A percentile compares a stretch with the other conserved stretches of the same genome.
phyloP scores from a whole-genome alignment of 129 eudicot species.

The carrot (Daucus carota) region DH1_v3.0 NC_030386.2:23609501-23610000 shows the following conservation, averaged over 20 bases:
- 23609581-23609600: slow-evolving; percentile 25
- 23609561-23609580: slow-evolving; percentile 16
- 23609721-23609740: too few species aligned
- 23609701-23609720: too few species aligned
- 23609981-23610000: slow-evolving; percentile 49
- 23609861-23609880: slow-evolving; percentile 34
- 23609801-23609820: not conserved
- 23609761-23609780: too few species aligned
- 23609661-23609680: not conserved
- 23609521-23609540: slow-evolving; percentile 14
- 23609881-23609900: slow-evolving; percentile 32
- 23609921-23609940: slow-evolving; percentile 70
- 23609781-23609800: too few species aligned
- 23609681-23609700: too few species aligned
- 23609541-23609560: slow-evolving; percentile 27
- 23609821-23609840: not conserved
- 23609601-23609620: slow-evolving; percentile 46
- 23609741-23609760: not conserved
- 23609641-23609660: not conserved
- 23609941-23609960: slow-evolving; percentile 48
- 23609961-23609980: slow-evolving; percentile 74
- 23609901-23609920: slow-evolving; percentile 60
- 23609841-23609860: too few species aligned
- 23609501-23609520: slow-evolving; percentile 53
- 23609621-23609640: slow-evolving; percentile 16